Base-by-base conservation (phyloP, 257 asterid genomes). In the Apocynum venetum region DNA sequence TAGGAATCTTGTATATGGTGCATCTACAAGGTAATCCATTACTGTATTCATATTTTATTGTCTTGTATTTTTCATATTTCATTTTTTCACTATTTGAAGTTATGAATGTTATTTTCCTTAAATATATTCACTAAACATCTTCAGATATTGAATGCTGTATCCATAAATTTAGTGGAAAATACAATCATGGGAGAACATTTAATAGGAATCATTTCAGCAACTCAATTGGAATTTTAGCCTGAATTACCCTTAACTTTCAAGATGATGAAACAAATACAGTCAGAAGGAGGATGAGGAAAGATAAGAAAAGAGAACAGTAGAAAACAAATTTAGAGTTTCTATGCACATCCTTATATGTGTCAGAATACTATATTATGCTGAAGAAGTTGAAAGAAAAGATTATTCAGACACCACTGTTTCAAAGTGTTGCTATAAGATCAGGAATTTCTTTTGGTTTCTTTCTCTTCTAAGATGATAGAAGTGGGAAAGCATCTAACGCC, bases 1-100 rank as follows among this genome's bases (percentile, higher is more conserved):
- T 65, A 89, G 94, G 60, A 95, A 95, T 85, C 98, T 95, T 78
- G 97, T 95, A 77, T 95, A 95, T 78, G 89, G 96, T 83, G 99
- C 99, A 80, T 93, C 99, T 75, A 95, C 99, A 64, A 95, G 99
- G 99, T 95, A 81, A 79, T 74, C 57, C 10, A 41, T 52, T 60
- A 65, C 9, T 65, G 49, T 38, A 9, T 55, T 73, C 40, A 1
- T 79, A 13, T 14, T 72, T 41, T 55, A 14, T 40, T 15, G 1
- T 75, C 25, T 56, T 19, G 52, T 47, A 55, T 70, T 52, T 64
- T 64, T 64, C 4, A 8, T 46, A 4, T 46, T 61, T 60, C 38
- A 0, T 60, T 60, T 35, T 64, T 36, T 64, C 17, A 40, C 70
- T 64, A 38, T 64, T 64, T 64, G 47, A 38, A 38, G 48, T 52